Percentiles rank a stretch among this genome's conserved stretches.
Conservation (phyloP, 768 basidiomycete genomes). For the Coprinopsis sp. region DNA sequence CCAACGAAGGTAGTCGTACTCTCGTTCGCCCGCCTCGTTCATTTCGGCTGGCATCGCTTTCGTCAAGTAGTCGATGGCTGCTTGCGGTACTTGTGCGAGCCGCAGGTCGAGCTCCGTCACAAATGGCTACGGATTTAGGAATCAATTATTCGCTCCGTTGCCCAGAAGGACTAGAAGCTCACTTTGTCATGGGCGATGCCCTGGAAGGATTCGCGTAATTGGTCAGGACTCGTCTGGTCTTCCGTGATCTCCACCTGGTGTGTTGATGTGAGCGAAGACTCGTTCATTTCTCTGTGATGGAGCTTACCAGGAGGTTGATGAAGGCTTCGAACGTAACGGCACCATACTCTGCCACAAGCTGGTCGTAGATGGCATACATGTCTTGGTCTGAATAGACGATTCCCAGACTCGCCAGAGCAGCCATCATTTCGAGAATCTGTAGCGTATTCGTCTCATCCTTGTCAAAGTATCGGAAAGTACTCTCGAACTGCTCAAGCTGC, state of each 20-base stretch:
- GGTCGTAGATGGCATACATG: constrained; percentile 76
- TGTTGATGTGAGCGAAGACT: too few relatives aligned
- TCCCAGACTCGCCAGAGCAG: constrained; percentile 90
- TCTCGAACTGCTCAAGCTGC: constrained; percentile 93
- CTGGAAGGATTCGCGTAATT: constrained; percentile 89
- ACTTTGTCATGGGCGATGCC: constrained; percentile 91
- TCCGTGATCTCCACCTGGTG: constrained; percentile 89
- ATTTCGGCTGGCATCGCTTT: constrained; percentile 67
- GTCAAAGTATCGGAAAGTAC: constrained; percentile 97
- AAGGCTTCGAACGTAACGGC: constrained; percentile 92
- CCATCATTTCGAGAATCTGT: constrained; percentile 80
- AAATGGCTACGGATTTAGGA: constrained; percentile 57
- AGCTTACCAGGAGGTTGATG: constrained; percentile 82
- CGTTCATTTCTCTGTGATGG: too few relatives aligned
- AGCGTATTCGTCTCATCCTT: constrained; percentile 89
- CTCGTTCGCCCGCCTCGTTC: constrained; percentile 54
- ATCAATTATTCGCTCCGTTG: constrained; percentile 16
- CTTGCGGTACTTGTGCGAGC: constrained; percentile 71
- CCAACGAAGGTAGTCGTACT: constrained; percentile 83
- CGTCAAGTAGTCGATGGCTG: constrained; percentile 75
- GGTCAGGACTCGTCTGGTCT: constrained; percentile 90
- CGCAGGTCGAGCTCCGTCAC: constrained; percentile 92
- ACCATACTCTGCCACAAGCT: constrained; percentile 76
- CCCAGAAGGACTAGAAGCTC: constrained; percentile 11
- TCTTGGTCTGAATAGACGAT: constrained; percentile 93